A percentile compares a stretch with the other conserved stretches of the same genome.
Conservation (phyloP, 495 filamentous ascomycete genomes). For the Neohortaea acidophila region DNA sequence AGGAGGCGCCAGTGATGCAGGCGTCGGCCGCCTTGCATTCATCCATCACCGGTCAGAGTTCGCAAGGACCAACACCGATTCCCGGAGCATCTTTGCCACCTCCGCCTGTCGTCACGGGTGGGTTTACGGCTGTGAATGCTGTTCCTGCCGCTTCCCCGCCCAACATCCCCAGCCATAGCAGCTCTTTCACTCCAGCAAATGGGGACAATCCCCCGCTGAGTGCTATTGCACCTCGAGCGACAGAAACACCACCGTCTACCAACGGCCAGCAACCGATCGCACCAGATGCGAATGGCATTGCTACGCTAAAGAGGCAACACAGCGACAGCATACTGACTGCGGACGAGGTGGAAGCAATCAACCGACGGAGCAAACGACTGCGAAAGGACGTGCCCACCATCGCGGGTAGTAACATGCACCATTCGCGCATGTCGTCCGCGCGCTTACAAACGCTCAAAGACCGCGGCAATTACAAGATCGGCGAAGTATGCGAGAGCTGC, state of each 20-base stretch:
- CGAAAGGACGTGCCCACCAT: slow-evolving; percentile 87
- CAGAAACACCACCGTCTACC: slow-evolving; percentile 35
- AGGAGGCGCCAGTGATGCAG: slow-evolving; percentile 55
- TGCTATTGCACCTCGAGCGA: slow-evolving; percentile 29
- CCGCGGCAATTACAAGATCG: slow-evolving; percentile 47
- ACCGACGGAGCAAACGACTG: slow-evolving; percentile 77
- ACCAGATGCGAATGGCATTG: slow-evolving; percentile 36
- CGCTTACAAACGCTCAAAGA: slow-evolving; percentile 45
- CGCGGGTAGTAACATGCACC: slow-evolving; percentile 90
- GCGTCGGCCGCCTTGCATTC: slow-evolving; percentile 53
- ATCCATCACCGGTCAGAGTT: slow-evolving; percentile 41
- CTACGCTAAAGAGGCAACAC: slow-evolving; percentile 57
- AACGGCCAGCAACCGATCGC: slow-evolving; percentile 2
- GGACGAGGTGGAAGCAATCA: slow-evolving; percentile 50
- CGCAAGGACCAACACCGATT: slow-evolving; percentile 37
- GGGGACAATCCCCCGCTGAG: slow-evolving; percentile 7
- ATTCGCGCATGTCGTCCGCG: slow-evolving; percentile 68
- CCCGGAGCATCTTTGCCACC: slow-evolving; percentile 31
- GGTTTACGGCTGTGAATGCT: slow-evolving; percentile 66
- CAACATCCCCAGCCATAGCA: slow-evolving; percentile 5
- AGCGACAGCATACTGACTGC: slow-evolving; percentile 11
- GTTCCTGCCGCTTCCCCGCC: too few species aligned
- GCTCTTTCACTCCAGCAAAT: slow-evolving; percentile 14
- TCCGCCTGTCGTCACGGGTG: slow-evolving; percentile 29
- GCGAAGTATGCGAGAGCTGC: slow-evolving; percentile 85